These are phyloP conservation scores for Cryphonectria parasitica DNA, from an alignment of 2,329 filamentous ascomycete species.

Conservation along the genomic window DNA sequence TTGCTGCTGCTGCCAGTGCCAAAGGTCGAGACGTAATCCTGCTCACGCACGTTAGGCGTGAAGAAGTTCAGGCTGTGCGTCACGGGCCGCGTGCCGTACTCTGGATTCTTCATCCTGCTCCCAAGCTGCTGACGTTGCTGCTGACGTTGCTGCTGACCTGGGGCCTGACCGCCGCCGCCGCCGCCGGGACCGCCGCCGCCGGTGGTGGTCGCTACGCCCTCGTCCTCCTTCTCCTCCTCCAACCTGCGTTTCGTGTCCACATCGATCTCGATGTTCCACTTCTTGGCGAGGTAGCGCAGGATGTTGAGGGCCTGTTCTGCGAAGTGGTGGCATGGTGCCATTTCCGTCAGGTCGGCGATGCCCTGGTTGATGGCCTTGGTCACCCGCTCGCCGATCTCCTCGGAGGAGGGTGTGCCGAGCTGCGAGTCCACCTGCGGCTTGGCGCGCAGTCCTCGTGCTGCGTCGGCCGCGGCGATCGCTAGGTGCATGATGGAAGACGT, in stretches of 20 bases:
- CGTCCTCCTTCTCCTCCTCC: constrained; percentile 15
- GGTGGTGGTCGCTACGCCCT: not conserved
- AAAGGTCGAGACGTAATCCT: constrained; percentile 55
- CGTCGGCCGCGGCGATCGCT: constrained; percentile 50
- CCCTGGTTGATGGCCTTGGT: constrained; percentile 55
- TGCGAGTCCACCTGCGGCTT: not conserved
- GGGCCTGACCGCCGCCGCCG: too few relatives aligned
- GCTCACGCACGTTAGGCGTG: constrained; percentile 51
- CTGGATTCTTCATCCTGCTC: constrained; percentile 41
- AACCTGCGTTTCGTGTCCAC: constrained; percentile 37
- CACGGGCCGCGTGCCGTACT: constrained; percentile 48
- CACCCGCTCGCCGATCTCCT: constrained; percentile 35
- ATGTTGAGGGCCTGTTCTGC: constrained; percentile 65
- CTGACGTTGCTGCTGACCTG: constrained; percentile 27
- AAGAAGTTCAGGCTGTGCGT: constrained; percentile 63
- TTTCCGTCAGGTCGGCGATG: constrained; percentile 61
- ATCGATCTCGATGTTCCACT: constrained; percentile 61
- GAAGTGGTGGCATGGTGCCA: constrained; percentile 65
- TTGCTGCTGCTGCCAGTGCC: constrained; percentile 33
- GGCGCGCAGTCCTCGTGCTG: constrained; percentile 16
- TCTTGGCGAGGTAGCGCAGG: constrained; percentile 58
- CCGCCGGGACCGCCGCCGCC: not conserved
- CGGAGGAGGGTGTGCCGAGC: not conserved
- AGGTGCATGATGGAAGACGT: constrained; percentile 65
- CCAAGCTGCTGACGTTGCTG: constrained; percentile 19